Conservation (phyloP, 345 rosid species). For the Erucastrum elatum region DNA sequence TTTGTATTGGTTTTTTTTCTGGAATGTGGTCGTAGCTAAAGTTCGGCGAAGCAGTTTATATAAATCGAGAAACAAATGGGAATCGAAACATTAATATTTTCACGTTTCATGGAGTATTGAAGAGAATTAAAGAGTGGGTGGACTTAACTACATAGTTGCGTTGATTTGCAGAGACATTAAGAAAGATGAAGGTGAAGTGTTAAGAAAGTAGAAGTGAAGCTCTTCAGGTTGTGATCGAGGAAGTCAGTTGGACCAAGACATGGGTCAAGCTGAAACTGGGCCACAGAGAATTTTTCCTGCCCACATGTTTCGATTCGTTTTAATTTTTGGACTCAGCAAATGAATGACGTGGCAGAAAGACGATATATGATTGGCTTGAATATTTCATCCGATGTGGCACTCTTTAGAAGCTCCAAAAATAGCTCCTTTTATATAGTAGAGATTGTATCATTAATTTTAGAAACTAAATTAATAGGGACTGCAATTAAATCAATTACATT, state of each 20-base stretch:
- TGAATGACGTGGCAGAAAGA: too few species aligned
- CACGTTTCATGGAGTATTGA: background rate
- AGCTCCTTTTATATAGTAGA: too few species aligned
- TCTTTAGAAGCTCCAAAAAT: too few species aligned
- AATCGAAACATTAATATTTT: background rate
- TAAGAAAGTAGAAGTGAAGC: too few species aligned
- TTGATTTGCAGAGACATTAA: background rate
- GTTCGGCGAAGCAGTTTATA: background rate
- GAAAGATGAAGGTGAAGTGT: background rate
- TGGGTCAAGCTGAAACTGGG: background rate
- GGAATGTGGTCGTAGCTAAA: background rate
- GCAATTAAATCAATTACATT: too few species aligned
- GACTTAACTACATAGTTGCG: background rate
- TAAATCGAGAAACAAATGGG: background rate
- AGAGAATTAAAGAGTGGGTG: background rate
- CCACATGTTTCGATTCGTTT: background rate
- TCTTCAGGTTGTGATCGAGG: background rate
- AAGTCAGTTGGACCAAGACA: background rate
- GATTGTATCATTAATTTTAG: too few species aligned
- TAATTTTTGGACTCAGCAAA: too few species aligned
- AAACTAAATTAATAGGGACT: too few species aligned
- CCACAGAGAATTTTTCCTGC: background rate
- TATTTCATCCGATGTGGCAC: too few species aligned
- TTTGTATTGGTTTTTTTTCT: too few species aligned
- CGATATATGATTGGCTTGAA: too few species aligned